Percentiles rank a stretch among this genome's conserved stretches.
phyloP scores from a whole-genome alignment of 306 rosid species.

The Rubus parviflorus region DNA sequence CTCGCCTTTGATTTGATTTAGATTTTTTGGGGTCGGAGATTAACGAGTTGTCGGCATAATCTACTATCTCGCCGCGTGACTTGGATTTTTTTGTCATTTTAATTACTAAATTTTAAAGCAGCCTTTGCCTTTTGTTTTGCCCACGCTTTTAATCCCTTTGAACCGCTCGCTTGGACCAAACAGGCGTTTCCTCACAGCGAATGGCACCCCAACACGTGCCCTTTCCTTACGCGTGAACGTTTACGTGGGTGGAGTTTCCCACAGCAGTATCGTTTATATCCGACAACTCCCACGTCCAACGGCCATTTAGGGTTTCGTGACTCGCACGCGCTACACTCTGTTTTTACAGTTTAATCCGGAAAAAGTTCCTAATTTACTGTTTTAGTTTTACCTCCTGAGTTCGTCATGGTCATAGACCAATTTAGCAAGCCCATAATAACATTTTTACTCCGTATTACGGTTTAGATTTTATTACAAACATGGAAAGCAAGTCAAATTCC shows the following conservation, averaged over 20 bases:
- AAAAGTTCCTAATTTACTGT: neutral
- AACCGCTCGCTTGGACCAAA: constrained; percentile 29
- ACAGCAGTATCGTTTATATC: constrained; percentile 20
- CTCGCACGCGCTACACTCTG: neutral
- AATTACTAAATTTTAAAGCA: neutral
- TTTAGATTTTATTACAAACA: neutral
- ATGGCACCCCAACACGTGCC: constrained; percentile 10
- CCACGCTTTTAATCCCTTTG: constrained; percentile 22
- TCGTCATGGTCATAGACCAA: neutral
- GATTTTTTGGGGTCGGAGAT: too few species aligned
- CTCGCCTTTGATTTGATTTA: neutral
- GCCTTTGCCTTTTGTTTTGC: neutral
- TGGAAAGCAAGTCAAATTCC: neutral
- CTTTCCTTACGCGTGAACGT: neutral
- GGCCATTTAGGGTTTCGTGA: neutral
- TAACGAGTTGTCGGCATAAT: constrained; percentile 31
- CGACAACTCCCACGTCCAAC: constrained; percentile 12
- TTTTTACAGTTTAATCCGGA: neutral
- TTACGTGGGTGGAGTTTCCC: neutral
- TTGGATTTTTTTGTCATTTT: neutral
- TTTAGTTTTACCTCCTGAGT: neutral
- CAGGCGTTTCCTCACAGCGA: neutral
- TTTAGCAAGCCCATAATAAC: neutral
- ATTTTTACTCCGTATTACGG: neutral
- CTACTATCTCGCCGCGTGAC: constrained; percentile 30